These are phyloP conservation scores for Rhizomucor pusillus DNA, from an alignment of 371 early-diverging fungal species.

Conservation along the genomic window DNA sequence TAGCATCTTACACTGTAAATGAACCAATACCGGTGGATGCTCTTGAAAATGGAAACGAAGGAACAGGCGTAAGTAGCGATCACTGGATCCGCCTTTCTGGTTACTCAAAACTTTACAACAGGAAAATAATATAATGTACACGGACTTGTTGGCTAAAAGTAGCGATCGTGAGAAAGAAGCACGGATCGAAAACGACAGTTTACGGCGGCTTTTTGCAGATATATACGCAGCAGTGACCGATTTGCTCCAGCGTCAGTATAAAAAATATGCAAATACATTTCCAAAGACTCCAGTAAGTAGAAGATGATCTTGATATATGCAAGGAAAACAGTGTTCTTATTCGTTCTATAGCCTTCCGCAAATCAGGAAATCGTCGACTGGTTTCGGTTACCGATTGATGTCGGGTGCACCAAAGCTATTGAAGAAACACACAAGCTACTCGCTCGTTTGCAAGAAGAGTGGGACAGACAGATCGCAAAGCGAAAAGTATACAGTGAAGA, in stretches of 20 bases:
- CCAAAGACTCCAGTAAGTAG: not conserved
- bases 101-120: constrained; percentile 3
- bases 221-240: constrained; percentile 18
- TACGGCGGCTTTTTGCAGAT: constrained; percentile 18
- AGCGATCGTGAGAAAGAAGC: constrained; percentile 24
- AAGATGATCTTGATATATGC: not conserved
- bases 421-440: constrained; percentile 31
- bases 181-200: constrained; percentile 25
- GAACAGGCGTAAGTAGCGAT: constrained; percentile 4
- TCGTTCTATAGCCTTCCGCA: not conserved
- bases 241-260: constrained; percentile 14
- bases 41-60: constrained; percentile 6
- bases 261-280: constrained; percentile 16
- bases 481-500: constrained; percentile 26
- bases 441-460: constrained; percentile 36
- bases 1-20: constrained; percentile 24
- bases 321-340: not conserved
- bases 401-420: constrained; percentile 29
- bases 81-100: not conserved
- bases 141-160: constrained; percentile 23
- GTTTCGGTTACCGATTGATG: constrained; percentile 29
- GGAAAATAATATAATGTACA: constrained; percentile 25
- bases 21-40: constrained; percentile 19
- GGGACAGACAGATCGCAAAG: constrained; percentile 29
- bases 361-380: constrained; percentile 8